Conservation (phyloP, 1,139 yeast genomes). For the Kodamaea ohmeri region DNA sequence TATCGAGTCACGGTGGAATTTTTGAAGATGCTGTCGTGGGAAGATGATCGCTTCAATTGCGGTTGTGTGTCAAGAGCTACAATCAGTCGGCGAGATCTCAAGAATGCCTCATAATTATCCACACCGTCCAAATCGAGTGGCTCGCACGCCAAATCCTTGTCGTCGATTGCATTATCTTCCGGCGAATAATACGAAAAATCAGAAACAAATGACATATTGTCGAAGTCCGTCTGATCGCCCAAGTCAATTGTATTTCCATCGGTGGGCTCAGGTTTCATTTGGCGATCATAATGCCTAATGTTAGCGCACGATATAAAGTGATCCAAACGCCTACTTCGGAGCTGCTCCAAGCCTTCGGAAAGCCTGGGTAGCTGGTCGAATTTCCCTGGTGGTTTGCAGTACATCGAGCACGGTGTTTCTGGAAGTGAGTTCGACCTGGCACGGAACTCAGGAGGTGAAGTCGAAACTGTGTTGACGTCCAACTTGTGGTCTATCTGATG, state of each 20-base stretch:
- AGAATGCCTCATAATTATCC: conserved; percentile 34
- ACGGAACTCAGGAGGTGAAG: conserved; percentile 16
- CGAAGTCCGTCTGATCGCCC: conserved; percentile 18
- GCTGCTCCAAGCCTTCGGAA: conserved; percentile 18
- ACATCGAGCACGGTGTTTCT: conserved; percentile 14
- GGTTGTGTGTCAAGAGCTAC: conserved; percentile 35
- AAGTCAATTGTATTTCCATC: conserved; percentile 10
- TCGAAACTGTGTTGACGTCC: conserved; percentile 15
- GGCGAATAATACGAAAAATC: conserved; percentile 30
- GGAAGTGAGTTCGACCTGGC: conserved; percentile 27
- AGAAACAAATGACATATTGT: conserved; percentile 26
- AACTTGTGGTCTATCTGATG: conserved; percentile 2
- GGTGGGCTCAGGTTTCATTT: background rate
- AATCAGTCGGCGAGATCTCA: conserved; percentile 36
- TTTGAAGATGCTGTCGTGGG: conserved; percentile 25
- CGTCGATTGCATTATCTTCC: conserved; percentile 11
- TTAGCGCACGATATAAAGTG: conserved; percentile 24
- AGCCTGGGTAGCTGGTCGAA: conserved; percentile 11
- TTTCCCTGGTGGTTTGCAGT: conserved; percentile 2
- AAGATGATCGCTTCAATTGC: conserved; percentile 24
- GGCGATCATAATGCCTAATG: conserved; percentile 9
- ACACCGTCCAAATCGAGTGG: conserved; percentile 19
- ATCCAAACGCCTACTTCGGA: conserved; percentile 23
- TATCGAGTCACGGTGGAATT: conserved; percentile 11
- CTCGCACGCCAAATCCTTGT: background rate